Evolutionary conservation across 2,329 filamentous ascomycete genomes (phyloP).

Genomic region (Plenodomus biglobosus): DNA sequence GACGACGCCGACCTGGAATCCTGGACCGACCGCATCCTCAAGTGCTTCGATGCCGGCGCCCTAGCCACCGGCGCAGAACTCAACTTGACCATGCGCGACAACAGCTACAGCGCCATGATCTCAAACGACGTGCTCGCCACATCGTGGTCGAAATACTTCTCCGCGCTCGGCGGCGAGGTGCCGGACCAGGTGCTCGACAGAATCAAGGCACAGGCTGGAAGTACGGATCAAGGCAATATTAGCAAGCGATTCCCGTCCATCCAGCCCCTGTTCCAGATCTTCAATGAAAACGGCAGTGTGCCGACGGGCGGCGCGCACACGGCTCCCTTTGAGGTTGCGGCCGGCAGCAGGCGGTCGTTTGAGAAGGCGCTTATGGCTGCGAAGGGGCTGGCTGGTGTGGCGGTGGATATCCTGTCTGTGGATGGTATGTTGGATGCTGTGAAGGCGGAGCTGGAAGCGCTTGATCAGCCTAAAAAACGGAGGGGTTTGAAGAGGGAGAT

Average conservation of each 20-base stretch:
- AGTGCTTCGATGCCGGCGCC: constrained; percentile 16
- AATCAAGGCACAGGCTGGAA: constrained; percentile 7
- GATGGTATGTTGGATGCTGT: constrained; percentile 14
- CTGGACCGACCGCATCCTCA: constrained; percentile 8
- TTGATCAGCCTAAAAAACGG: neutral
- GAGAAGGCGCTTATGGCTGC: constrained; percentile 16
- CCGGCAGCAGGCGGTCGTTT: constrained; percentile 10
- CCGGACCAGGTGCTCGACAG: constrained; percentile 7
- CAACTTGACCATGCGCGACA: constrained; percentile 13
- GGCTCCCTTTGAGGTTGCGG: constrained; percentile 14
- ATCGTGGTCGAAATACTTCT: constrained; percentile 8
- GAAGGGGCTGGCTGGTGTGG: constrained; percentile 15
- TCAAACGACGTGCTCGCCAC: constrained; percentile 13
- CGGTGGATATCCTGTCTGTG: constrained; percentile 13
- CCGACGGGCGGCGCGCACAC: constrained; percentile 17
- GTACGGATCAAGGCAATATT: constrained; percentile 21
- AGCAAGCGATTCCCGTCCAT: constrained; percentile 18
- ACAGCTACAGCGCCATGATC: constrained; percentile 15
- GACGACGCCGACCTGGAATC: constrained; percentile 9
- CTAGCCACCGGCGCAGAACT: constrained; percentile 11
- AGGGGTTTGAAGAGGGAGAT: constrained; percentile 29
- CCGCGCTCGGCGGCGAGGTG: constrained; percentile 3
- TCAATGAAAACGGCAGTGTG: constrained; percentile 12
- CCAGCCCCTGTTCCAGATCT: constrained; percentile 19
- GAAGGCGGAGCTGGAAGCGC: constrained; percentile 12